Evolutionary conservation across 2,329 filamentous ascomycete genomes (phyloP).

Genomic region (Verticillium albo-atrum): DNA sequence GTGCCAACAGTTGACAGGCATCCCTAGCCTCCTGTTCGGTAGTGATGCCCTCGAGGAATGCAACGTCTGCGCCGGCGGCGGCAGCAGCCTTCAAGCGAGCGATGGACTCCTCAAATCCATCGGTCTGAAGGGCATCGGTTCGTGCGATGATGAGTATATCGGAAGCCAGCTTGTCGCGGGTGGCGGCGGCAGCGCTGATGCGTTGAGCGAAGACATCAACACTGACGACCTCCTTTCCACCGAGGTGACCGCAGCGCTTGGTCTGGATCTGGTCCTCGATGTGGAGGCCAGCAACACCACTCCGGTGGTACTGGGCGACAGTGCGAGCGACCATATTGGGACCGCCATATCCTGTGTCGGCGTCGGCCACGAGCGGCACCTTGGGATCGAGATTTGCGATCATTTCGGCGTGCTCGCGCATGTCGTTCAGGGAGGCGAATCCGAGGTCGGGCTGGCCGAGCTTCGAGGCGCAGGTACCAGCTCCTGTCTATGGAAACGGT

Average conservation of each 20-base stretch:
- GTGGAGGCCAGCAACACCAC: conserved; percentile 55
- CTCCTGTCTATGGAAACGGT: conserved; percentile 45
- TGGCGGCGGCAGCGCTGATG: conserved; percentile 50
- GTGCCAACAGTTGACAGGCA: conserved; percentile 41
- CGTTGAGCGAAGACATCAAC: conserved; percentile 46
- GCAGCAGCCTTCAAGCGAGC: conserved; percentile 43
- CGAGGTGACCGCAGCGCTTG: conserved; percentile 63
- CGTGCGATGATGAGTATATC: conserved; percentile 63
- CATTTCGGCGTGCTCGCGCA: conserved; percentile 60
- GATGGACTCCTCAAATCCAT: conserved; percentile 54
- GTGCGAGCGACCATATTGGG: conserved; percentile 49
- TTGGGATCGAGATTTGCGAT: conserved; percentile 53
- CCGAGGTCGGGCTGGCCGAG: conserved; percentile 62
- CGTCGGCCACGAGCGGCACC: conserved; percentile 57
- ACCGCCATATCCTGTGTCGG: conserved; percentile 54
- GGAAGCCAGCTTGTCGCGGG: conserved; percentile 39
- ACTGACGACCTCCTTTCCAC: conserved; percentile 55
- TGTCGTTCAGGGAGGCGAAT: conserved; percentile 57
- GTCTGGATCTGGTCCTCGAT: conserved; percentile 60
- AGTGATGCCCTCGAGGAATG: conserved; percentile 55
- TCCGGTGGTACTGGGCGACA: conserved; percentile 44
- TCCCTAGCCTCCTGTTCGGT: conserved; percentile 42
- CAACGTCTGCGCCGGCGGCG: conserved; percentile 53
- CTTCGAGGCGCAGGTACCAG: conserved; percentile 55
- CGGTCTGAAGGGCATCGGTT: conserved; percentile 54